These are phyloP conservation scores for Castanea sativa DNA, from an alignment of 306 rosid species.

Conservation along the genomic window DNA sequence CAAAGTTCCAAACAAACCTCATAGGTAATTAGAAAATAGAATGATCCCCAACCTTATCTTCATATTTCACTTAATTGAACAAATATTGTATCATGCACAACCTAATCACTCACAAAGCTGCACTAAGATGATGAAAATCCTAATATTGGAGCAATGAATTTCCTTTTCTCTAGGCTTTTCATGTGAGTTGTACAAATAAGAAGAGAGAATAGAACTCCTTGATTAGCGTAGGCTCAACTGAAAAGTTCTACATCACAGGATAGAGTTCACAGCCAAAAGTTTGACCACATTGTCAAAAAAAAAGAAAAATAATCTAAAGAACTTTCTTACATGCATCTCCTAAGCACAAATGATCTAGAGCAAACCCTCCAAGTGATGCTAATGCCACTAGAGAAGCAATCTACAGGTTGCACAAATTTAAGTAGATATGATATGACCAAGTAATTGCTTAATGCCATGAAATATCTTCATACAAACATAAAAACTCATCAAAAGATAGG, in stretches of 20 bases:
- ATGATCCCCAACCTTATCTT: neutral
- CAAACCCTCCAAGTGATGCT: too few species aligned
- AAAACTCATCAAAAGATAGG: neutral
- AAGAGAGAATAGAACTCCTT: neutral
- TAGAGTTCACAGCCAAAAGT: neutral
- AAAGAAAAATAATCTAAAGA: slow-evolving; percentile 12
- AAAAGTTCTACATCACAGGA: slow-evolving; percentile 2
- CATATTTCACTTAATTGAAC: neutral
- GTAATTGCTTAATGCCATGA: neutral
- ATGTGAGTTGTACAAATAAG: neutral
- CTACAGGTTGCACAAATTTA: neutral
- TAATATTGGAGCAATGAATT: neutral
- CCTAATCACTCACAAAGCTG: neutral
- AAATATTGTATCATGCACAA: neutral
- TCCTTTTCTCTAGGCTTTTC: neutral
- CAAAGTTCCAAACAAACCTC: neutral
- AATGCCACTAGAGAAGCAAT: too few species aligned
- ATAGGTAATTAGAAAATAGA: neutral
- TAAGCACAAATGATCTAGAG: neutral
- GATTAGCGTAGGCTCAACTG: neutral
- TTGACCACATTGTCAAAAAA: neutral
- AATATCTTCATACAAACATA: neutral
- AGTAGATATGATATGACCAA: neutral
- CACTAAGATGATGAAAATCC: neutral
- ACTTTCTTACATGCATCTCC: slow-evolving; percentile 8